These are phyloP conservation scores for Solanum corneliomulleri DNA, from an alignment of 257 asterid species.

Conservation along the genomic window DNA sequence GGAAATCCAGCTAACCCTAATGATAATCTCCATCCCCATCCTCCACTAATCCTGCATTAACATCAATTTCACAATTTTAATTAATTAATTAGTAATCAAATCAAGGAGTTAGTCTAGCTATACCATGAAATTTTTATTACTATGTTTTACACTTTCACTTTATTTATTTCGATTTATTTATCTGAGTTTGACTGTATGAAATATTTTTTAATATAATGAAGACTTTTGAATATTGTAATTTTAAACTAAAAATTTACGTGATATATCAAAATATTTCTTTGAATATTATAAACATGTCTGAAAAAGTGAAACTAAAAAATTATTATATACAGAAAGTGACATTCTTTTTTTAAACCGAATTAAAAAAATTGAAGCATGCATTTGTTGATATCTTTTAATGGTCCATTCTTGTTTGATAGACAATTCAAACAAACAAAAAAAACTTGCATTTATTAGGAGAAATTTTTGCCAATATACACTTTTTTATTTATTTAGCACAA, in stretches of 20 bases:
- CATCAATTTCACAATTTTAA: background rate
- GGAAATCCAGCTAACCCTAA: conserved; percentile 85
- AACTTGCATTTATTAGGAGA: background rate
- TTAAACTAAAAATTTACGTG: background rate
- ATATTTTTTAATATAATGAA: background rate
- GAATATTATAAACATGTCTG: background rate
- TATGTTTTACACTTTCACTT: too few relatives aligned
- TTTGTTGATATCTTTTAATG: background rate
- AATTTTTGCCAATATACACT: background rate
- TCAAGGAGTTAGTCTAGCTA: background rate
- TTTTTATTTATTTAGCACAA: background rate
- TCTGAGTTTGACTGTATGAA: background rate
- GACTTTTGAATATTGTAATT: background rate
- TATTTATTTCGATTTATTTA: background rate
- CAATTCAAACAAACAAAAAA: background rate
- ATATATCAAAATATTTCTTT: background rate
- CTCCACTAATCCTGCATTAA: conserved; percentile 47
- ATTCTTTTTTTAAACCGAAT: background rate
- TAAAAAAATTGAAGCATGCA: background rate
- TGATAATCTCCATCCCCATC: conserved; percentile 88
- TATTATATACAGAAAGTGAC: background rate
- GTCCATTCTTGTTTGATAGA: background rate
- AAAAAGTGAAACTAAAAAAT: background rate
- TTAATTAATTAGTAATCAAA: background rate
- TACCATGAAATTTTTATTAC: background rate